Conservation (phyloP, 2,329 filamentous ascomycete genomes). For the Juglanconis oblonga region DNA sequence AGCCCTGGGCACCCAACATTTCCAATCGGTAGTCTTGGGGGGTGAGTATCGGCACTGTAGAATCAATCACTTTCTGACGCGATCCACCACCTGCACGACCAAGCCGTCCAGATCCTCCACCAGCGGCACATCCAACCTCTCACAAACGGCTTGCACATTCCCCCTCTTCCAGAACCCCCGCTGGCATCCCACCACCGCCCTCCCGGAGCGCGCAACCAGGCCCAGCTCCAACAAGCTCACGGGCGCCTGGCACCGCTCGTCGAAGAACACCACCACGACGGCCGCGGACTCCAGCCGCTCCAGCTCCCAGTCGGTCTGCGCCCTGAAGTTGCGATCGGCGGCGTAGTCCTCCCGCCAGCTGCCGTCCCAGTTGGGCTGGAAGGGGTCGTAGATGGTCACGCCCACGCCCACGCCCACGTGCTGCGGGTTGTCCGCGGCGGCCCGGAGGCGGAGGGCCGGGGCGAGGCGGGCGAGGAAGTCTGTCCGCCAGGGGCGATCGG, state of each 20-base stretch:
- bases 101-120: slow-evolving; percentile 41
- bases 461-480: slow-evolving; percentile 39
- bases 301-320: slow-evolving; percentile 62
- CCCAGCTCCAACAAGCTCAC: slow-evolving; percentile 62
- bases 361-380: slow-evolving; percentile 53
- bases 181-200: slow-evolving; percentile 52
- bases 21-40: background rate
- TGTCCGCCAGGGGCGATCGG: slow-evolving; percentile 49
- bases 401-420: too few relatives aligned
- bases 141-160: slow-evolving; percentile 58
- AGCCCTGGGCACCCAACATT: too few relatives aligned
- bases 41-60: background rate
- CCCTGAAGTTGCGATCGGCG: slow-evolving; percentile 39
- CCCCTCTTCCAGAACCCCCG: slow-evolving; percentile 55
- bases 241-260: slow-evolving; percentile 48
- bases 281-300: slow-evolving; percentile 50
- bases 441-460: slow-evolving; percentile 15
- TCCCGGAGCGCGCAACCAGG: slow-evolving; percentile 40
- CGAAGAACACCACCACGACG: slow-evolving; percentile 57
- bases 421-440: slow-evolving; percentile 27
- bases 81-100: background rate
- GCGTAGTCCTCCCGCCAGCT: slow-evolving; percentile 48
- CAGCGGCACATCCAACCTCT: slow-evolving; percentile 42
- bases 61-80: background rate
- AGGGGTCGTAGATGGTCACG: slow-evolving; percentile 56